Evolutionary conservation across 768 basidiomycete genomes (phyloP), one percentile per base, ranked within the genome.

Genomic region (Termitomyces sp.): DNA sequence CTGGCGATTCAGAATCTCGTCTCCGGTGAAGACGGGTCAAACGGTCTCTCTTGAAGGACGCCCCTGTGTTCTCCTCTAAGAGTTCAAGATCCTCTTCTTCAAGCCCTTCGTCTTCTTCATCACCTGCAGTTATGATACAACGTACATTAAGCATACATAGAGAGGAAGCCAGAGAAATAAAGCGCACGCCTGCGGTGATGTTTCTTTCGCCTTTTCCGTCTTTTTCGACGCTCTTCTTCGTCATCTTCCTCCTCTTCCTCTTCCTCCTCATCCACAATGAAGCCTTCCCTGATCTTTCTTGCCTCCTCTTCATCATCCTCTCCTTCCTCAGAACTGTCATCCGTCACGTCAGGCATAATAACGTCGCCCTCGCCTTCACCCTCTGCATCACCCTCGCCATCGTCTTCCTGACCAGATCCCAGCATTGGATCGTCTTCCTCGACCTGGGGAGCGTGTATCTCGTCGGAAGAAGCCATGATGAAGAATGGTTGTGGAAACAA

Each of bases 41-140:
- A 57, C 88, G 84, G 62, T 74, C 76, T 68, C 85, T 86, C 70
- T 87, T 85, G 74, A 91, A 90, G 2, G 87, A 82, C 3, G 85
- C 81, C 11, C 96, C 95, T 12, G 92, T 94, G 66, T 97, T 98
- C 69, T 96, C 96, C 66, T 80, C 97, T 81, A 79, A 87, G 81
- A 85, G 67, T 33, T 94, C 96, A 52, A 98, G 74, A 72, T 98
- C 97, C 67, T 98, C 97, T 38, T 98, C 97, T 65, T 97, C 95
- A 54, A 98, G 75, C 16, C 77, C 87, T 65, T 90, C 87, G 58
- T 86, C 85, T 61, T 86, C 83, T 64, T 81, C 78, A 68, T 78
- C 78, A 73, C 65, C 66, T 72, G 58, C 40, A 44, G 64, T 63
- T 45, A 51, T 20, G 36, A 49, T 28, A 24, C 2, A 50, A 50